Base-by-base conservation (phyloP, 305 asterid genomes). In the Ilex paraguariensis region DNA sequence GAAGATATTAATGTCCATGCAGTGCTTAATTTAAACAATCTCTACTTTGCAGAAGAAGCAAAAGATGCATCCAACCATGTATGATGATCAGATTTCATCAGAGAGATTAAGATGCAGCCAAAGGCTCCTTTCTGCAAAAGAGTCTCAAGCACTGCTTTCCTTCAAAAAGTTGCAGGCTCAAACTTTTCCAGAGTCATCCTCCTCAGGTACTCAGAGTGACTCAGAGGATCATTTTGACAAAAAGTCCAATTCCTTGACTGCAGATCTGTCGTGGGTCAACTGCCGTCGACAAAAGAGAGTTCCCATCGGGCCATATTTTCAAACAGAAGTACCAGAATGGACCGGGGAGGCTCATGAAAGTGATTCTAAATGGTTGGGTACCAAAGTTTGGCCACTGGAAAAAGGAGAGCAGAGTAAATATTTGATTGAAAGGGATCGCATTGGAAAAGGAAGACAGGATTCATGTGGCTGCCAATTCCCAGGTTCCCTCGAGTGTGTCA, bases 51-150 rank as follows among this genome's bases (percentile, higher is more conserved):
- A 84, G 96, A 84, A 78, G 76, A 82, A 73, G 73, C 91, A 77
- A 75, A 85, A 77, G 84, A 81, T 89, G 86, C 95, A 87, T 66
- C 97, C 97, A 21, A 64, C 73, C 82, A 69, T 86, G 84, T 89
- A 82, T 17, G 85, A 84, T 15, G 84, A 78, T 77, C 87, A 59
- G 31, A 56, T 40, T 31, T 56, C 58, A 65, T 57, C 77, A 11
- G 77, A 73, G 60, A 62, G 77, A 62, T 61, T 72, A 63, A 77
- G 86, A 72, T 67, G 72, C 81, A 81, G 90, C 72, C 70, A 42
- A 62, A 75, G 87, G 71, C 68, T 84, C 32, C 61, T 69, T 40
- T 32, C 54, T 50, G 76, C 75, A 33, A 84, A 77, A 61, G 78
- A 71, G 44, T 42, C 73, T 7, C 56, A 52, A 52, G 42, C 42